Evolutionary conservation across 176 grass and related monocot species (phyloP), one percentile per base, ranked within the genome.

Genomic region (Eragrostis curvula): DNA sequence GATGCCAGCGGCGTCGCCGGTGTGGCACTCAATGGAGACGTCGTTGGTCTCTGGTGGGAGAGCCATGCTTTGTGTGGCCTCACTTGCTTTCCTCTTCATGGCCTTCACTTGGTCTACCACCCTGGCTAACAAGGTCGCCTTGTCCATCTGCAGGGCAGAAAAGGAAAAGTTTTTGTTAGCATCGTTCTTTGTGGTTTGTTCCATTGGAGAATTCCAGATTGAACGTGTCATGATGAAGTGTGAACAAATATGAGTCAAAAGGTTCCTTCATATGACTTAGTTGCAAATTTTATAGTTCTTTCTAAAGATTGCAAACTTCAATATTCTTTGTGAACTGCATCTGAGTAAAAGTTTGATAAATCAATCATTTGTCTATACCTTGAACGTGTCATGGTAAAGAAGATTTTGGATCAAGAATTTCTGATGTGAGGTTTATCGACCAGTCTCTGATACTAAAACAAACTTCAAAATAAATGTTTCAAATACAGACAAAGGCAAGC

Each of bases 61-160:
- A 15, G 59, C 10, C 24, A 10, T 67, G 16, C 7, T 10, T 6
- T 59, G 65, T 20, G 82, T 82, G 62, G 28, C 72, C 27, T 92
- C 83, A 0, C 66, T 55, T 57, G 90, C 81, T 78, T 41, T 91
- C 70, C 92, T 82, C 81, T 87, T 94, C 9, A 94, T 86, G 0
- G 52, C 73, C 81, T 85, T 91, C 84, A 94, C 72, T 48, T 94
- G 89, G 29, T 94, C 92, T 12, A 94, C 75, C 56, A 94, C 92
- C 75, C 53, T 94, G 30, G 58, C 87, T 13, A 94, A 21, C 84
- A 94, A 74, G 58, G 89, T 79, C 21, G 92, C 84, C 78, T 94
- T 94, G 68, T 94, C 92, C 92, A 94, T 89, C 92, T 94, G 79
- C 70, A 59, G 66, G 44, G 27, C 64, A 30, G 15, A 1, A 55